Percentiles rank a stretch among this genome's conserved stretches.
phyloP scores from a whole-genome alignment of 2,329 filamentous ascomycete species.

The Fusarium burgessii region DNA sequence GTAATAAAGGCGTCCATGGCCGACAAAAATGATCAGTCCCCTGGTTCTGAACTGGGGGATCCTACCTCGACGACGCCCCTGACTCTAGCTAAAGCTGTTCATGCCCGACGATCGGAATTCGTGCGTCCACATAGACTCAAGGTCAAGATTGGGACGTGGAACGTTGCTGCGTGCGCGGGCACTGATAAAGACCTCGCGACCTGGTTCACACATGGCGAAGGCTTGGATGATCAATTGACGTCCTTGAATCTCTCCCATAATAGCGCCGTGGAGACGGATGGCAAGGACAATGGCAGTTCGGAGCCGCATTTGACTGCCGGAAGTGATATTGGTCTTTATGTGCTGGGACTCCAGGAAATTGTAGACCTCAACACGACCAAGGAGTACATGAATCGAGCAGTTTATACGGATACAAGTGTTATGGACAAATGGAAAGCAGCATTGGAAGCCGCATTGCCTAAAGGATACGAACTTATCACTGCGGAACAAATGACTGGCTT shows the following conservation, averaged over 20 bases:
- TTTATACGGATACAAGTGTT: conserved; percentile 78
- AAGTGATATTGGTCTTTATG: conserved; percentile 87
- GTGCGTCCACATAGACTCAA: conserved; percentile 78
- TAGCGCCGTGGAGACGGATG: conserved; percentile 50
- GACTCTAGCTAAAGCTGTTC: conserved; percentile 74
- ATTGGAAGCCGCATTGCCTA: conserved; percentile 78
- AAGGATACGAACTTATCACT: conserved; percentile 80
- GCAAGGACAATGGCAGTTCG: conserved; percentile 49
- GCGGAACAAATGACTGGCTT: conserved; percentile 90
- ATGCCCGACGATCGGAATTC: conserved; percentile 82
- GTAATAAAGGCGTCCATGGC: conserved; percentile 45
- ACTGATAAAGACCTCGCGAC: conserved; percentile 88
- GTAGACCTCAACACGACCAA: conserved; percentile 85
- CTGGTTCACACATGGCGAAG: conserved; percentile 88
- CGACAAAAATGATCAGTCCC: conserved; percentile 50
- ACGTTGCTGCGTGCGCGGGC: conserved; percentile 85
- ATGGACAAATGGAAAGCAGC: conserved; percentile 85
- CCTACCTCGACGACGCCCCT: conserved; percentile 60
- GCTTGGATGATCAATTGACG: conserved; percentile 72
- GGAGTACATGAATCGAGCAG: conserved; percentile 75
- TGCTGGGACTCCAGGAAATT: conserved; percentile 91
- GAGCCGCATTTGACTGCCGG: conserved; percentile 63
- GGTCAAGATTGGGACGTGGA: conserved; percentile 95
- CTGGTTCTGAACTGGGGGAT: conserved; percentile 59
- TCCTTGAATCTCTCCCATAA: conserved; percentile 62